Base-by-base conservation (phyloP, 2,329 filamentous ascomycete species). In the Pseudogymnoascus sp. region DNA sequence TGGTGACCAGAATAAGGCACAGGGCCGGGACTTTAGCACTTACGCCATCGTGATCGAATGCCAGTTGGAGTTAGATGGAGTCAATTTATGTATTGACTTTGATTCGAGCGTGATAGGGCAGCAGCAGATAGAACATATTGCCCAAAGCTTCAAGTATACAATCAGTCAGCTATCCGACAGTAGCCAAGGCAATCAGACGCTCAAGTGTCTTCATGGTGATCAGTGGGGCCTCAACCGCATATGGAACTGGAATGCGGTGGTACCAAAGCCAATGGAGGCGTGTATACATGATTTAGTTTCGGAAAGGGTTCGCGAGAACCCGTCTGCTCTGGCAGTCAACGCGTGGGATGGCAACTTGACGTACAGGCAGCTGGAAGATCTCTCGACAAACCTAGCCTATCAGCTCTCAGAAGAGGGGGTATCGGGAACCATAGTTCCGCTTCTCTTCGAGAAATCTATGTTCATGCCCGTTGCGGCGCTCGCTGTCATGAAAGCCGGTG, bases 401-500 rank as follows among this genome's bases (percentile, higher is more conserved):
- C 19, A 42, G 35, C 58, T 63, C 11, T 25, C 38, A 5, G 28
- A 55, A n/a, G 49, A 55, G 19, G 28, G 49, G 25, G 16, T 55
- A 33, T 30, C 49, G 28, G 55, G 59, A 9, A 30, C 60, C 30
- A 52, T 66, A 23, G 33, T 38, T 68, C 28, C 64, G 25, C 19
- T 58, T 68, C 11, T 67, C 55, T 67, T 67, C 41, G 67, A 69
- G 41, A 71, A 71, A 60, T 70, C 69, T n/a, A 38, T 41, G 30
- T 69, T 62, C 22, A 63, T 67, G 36, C 59, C 67, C 16, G 62
- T 69, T 12, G 66, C 67, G 5, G 69, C 70, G 69, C 60, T 72
- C 19, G 66, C 63, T 55, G 65, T 72, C 2, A 58, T 71, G 33
- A 68, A 69, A 59, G 66, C 69, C 38, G 70, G 70, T 11, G 68